Conservation (phyloP, 1,284 basidiomycete genomes). For the Rhodofomes roseus region DNA sequence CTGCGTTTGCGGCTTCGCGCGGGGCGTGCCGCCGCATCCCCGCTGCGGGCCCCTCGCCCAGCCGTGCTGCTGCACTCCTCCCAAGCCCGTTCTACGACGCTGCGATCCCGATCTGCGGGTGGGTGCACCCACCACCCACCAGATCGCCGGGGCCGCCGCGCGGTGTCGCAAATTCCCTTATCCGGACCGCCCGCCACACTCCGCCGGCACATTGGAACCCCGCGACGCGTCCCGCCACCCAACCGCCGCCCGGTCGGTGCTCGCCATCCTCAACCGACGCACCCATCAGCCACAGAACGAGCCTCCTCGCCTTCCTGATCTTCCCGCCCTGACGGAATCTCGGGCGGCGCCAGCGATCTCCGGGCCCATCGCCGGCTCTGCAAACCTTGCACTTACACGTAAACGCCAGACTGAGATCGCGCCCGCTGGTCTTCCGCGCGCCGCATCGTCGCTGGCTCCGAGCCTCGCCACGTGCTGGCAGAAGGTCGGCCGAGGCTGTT, state of each 20-base stretch:
- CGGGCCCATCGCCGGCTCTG: not conserved
- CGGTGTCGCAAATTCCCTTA: not conserved
- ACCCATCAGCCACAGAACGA: not conserved
- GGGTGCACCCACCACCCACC: not conserved
- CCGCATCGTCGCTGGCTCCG: not conserved
- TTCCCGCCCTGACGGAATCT: not conserved
- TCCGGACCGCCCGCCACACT: not conserved
- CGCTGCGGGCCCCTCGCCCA: not conserved
- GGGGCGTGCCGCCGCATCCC: not conserved
- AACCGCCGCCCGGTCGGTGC: not conserved
- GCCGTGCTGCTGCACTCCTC: not conserved
- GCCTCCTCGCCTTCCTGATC: not conserved
- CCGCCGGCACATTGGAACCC: not conserved
- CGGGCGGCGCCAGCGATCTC: not conserved
- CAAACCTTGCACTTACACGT: not conserved
- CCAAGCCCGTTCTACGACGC: not conserved
- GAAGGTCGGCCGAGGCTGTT: no score
- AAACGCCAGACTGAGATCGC: not conserved
- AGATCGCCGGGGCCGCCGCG: not conserved
- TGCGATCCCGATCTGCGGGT: not conserved
- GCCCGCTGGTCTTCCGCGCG: not conserved
- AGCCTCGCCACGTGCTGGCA: not conserved
- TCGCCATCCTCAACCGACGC: not conserved
- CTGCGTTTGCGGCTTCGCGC: conserved; percentile 1
- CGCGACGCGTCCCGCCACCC: not conserved